Percentiles rank a stretch among this genome's conserved stretches.
phyloP scores from a whole-genome alignment of 2,329 filamentous ascomycete genomes.

The Chaetothyriales sp. region DNA sequence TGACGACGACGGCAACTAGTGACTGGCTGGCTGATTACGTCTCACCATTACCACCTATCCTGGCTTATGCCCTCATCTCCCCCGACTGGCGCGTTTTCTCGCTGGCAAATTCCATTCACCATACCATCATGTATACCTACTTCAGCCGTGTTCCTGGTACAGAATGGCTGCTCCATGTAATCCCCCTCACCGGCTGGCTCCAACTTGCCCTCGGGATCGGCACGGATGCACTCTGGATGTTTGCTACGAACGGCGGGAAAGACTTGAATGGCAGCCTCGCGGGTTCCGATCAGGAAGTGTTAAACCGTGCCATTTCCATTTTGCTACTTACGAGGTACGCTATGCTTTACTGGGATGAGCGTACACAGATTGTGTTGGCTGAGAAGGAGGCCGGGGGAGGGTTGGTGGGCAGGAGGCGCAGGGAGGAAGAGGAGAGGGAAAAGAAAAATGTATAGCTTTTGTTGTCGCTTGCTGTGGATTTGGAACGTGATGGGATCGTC shows the following conservation, averaged over 20 bases:
- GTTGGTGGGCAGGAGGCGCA: slow-evolving; percentile 1
- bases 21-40: neutral
- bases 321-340: slow-evolving; percentile 6
- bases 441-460: neutral
- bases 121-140: slow-evolving; percentile 23
- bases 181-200: slow-evolving; percentile 15
- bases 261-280: neutral
- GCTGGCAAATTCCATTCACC: slow-evolving; percentile 20
- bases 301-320: slow-evolving; percentile 4
- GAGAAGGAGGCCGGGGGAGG: slow-evolving; percentile 2
- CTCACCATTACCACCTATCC: neutral
- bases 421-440: neutral
- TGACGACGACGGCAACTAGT: slow-evolving; percentile 1
- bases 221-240: slow-evolving; percentile 8
- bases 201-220: slow-evolving; percentile 15
- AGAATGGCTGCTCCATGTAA: slow-evolving; percentile 7
- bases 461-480: too few species aligned
- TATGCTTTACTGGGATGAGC: slow-evolving; percentile 6
- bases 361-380: too few species aligned
- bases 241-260: neutral
- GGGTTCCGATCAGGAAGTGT: slow-evolving; percentile 1
- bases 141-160: slow-evolving; percentile 18
- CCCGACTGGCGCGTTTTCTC: slow-evolving; percentile 21
- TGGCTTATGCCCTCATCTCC: slow-evolving; percentile 1
- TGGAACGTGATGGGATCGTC: too few species aligned